These are phyloP conservation scores for Eucommia ulmoides DNA, from an alignment of 257 asterid species.

Conservation along the genomic window DNA sequence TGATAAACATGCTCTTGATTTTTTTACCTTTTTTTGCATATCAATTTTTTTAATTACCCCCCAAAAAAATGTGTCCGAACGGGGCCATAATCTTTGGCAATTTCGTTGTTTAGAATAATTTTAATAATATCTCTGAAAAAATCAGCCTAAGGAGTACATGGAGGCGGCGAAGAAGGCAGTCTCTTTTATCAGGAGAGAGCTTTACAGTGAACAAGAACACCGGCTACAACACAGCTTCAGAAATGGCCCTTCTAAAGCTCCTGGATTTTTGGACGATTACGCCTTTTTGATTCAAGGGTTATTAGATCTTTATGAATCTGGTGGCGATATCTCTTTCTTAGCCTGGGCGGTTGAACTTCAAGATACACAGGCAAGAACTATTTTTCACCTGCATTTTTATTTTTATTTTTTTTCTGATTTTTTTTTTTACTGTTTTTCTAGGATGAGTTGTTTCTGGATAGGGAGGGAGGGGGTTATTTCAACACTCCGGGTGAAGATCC, in stretches of 20 bases:
- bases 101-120: no score
- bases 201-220: slow-evolving; percentile 42
- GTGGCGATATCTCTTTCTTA: slow-evolving; percentile 67
- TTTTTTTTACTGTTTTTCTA: slow-evolving; percentile 10
- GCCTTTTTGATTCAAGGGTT: slow-evolving; percentile 74
- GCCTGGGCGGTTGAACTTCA: slow-evolving; percentile 91
- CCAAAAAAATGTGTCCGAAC: no score
- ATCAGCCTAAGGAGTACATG: slow-evolving; percentile 69
- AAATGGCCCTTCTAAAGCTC: slow-evolving; percentile 84
- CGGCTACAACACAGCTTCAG: slow-evolving; percentile 85
- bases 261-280: slow-evolving; percentile 84
- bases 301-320: slow-evolving; percentile 69
- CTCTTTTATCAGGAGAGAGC: slow-evolving; percentile 55
- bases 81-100: no score
- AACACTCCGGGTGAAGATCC: slow-evolving; percentile 84
- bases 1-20: no score
- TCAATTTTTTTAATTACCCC: no score
- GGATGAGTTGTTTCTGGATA: slow-evolving; percentile 85
- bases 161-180: slow-evolving; percentile 85
- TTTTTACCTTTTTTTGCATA: no score
- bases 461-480: slow-evolving; percentile 84
- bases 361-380: slow-evolving; percentile 42
- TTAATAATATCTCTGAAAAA: background rate
- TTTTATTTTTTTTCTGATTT: background rate
- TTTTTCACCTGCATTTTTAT: background rate